Evolutionary conservation across 148 eudicot species (phyloP).

Genomic region (Vaccinium vitisidaea): DNA sequence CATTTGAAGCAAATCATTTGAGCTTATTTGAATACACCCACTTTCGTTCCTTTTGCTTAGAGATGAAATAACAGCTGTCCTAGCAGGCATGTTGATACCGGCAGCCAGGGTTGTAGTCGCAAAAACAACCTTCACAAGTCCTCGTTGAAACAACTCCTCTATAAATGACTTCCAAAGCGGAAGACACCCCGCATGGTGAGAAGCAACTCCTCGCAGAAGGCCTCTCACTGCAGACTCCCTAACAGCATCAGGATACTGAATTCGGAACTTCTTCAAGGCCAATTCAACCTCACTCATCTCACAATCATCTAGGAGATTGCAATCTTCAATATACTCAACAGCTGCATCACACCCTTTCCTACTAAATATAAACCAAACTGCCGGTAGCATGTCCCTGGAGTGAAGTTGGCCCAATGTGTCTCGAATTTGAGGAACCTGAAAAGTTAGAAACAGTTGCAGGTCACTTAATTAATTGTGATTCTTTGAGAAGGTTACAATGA

Average conservation of each 20-base stretch:
- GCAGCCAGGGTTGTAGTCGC: constrained; percentile 99
- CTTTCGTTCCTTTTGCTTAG: constrained; percentile 89
- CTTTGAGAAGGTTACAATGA: neutral
- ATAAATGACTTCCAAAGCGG: constrained; percentile 97
- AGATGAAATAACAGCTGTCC: constrained; percentile 92
- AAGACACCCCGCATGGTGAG: constrained; percentile 99
- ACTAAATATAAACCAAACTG: constrained; percentile 97
- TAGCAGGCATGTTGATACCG: constrained; percentile 98
- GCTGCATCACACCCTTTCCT: constrained; percentile 99
- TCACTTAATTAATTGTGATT: constrained; percentile 16
- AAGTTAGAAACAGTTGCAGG: neutral
- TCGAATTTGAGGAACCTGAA: constrained; percentile 87
- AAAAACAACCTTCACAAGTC: constrained; percentile 93
- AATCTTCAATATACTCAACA: constrained; percentile 84
- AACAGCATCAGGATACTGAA: constrained; percentile 91
- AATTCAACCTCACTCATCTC: constrained; percentile 85
- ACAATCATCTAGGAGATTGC: constrained; percentile 79
- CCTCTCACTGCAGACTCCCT: constrained; percentile 85
- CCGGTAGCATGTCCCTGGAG: constrained; percentile 89
- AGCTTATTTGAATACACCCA: constrained; percentile 71
- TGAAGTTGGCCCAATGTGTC: constrained; percentile 84
- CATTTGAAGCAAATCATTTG: constrained; percentile 96
- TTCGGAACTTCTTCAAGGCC: constrained; percentile 77
- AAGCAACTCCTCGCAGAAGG: constrained; percentile 82
- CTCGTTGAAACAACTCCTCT: constrained; percentile 89